These are phyloP conservation scores for Fraxinus cuspidata DNA, from an alignment of 257 asterid species.

Conservation along the genomic window DNA sequence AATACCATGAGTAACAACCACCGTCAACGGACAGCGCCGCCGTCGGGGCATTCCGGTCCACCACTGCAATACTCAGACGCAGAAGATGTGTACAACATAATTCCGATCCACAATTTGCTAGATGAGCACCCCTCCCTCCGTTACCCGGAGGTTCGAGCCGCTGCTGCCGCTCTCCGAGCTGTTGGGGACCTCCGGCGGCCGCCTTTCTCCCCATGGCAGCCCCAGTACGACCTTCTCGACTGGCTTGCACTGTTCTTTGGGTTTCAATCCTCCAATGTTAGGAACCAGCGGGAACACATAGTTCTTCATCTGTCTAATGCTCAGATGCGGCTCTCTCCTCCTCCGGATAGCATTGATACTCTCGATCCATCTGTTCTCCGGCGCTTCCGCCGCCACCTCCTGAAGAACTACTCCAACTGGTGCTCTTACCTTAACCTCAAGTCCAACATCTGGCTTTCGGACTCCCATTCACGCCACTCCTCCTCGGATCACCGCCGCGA, in stretches of 20 bases:
- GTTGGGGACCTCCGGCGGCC: slow-evolving; percentile 91
- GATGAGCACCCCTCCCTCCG: slow-evolving; percentile 97
- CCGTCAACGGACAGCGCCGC: slow-evolving; percentile 47
- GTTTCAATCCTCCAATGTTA: slow-evolving; percentile 77
- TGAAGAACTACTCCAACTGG: slow-evolving; percentile 79
- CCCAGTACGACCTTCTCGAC: slow-evolving; percentile 82
- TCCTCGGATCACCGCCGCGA: slow-evolving; percentile 75
- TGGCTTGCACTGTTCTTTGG: slow-evolving; percentile 91
- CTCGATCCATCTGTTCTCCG: slow-evolving; percentile 86
- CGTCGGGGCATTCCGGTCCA: slow-evolving; percentile 19
- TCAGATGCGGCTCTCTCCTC: slow-evolving; percentile 96
- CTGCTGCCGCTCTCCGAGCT: slow-evolving; percentile 72
- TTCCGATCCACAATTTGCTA: slow-evolving; percentile 80
- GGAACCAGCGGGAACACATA: slow-evolving; percentile 85
- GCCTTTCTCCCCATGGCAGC: slow-evolving; percentile 66
- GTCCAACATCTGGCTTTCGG: slow-evolving; percentile 81
- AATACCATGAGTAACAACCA: slow-evolving; percentile 53
- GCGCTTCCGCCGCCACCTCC: slow-evolving; percentile 67
- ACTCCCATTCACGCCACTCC: slow-evolving; percentile 51
- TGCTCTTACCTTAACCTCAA: slow-evolving; percentile 76
- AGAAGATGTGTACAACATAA: slow-evolving; percentile 58
- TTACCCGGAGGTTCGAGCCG: slow-evolving; percentile 93
- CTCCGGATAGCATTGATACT: slow-evolving; percentile 85
- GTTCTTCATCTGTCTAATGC: slow-evolving; percentile 88
- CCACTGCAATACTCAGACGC: slow-evolving; percentile 17